Base-by-base conservation (phyloP, 129 eudicot species). In the Gnaphalium uliginosum region DNA sequence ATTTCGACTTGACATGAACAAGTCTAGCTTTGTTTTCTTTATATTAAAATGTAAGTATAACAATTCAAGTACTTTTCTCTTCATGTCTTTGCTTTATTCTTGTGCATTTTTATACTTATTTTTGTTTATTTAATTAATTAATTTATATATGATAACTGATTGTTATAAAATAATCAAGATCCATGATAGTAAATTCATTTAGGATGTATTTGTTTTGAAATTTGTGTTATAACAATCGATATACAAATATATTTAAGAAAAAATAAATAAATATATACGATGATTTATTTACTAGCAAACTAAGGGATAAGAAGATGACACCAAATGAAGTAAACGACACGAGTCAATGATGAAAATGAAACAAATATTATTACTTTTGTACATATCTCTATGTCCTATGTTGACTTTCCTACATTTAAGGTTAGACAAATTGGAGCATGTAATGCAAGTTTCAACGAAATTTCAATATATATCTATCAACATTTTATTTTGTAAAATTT, bases 301-400 rank as follows among this genome's bases (percentile, higher is more conserved):
- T 46, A 64, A 8, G 32, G 15, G 23, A 25, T 1, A 64, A 64
- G 69, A 25, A 30, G 76, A 11, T 15, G 68, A 27, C 15, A 73
- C 4, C 26, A 4, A 41, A 59, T 27, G 17, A 50, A 29, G 75
- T 15, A 73, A 22, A 35, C 24, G 56, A 15, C 23, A 35, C 25
- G 17, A 74, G 78, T 74, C 78, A 74, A 74, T 19, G 61, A 74
- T 39, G 33, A 18, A 27, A 51, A n/a, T n/a, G 4, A 71, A 71
- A 46, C 3, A 71, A 53, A 46, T 25, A 2, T 8, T 0, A 6
- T 21, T 57, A 66, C 32, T 71, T 71, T 50, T 41, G 29, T 54
- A 54, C 76, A 32, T 4, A 26, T 54, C 66, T 53, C 32, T n/a
- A 26, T 4, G 71, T 48, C 71, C 17, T 43, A n/a, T 7, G 50